Base-by-base conservation (phyloP, 768 basidiomycete genomes). In the Hydnomerulius pinastri region DNA sequence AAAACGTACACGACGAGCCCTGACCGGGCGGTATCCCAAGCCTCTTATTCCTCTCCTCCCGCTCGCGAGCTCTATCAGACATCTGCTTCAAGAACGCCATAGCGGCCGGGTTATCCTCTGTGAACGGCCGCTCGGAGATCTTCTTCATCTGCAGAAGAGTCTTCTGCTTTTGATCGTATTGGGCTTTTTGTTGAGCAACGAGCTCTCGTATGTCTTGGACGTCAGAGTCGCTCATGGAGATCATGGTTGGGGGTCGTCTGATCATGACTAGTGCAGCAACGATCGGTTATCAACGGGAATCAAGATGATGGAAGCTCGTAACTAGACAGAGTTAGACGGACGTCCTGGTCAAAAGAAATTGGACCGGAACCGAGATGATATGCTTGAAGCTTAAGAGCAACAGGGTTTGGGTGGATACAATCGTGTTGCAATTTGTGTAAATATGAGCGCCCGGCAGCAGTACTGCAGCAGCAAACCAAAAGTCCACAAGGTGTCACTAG, bases 131-230 rank as follows among this genome's bases (percentile, higher is more conserved):
- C 36, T 82, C 78, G 11, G 75, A 68, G 33, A 80, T 62, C 18
- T 66, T 68, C 62, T 77, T 78, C 70, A 79, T 73, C 43, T 73
- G 77, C 35, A 64, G 48, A 49, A 77, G 64, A 40, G 73, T 64
- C 43, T 68, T 69, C 56, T 79, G 75, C 18, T 76, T 72, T 24
- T 65, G 63, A 2, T 70, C 64, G 13, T 66, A 64, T 4, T 77
- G 75, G 7, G 69, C 59, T 54, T 75, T 80, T 52, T 80, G 78
- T 55, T 77, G 70, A 4, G 81, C 59, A 17, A 78, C 73, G 60
- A 85, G 67, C 42, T 85, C 81, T 35, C 88, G 82, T 35, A 91
- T 74, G 54, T 90, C 88, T 71, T 91, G 86, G 24, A 92, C 85
- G 64, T 92, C 90, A 18, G 75, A 66, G 65, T 91, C 89, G 53